A percentile compares a stretch with the other conserved stretches of the same genome.
Evolutionary conservation across 2,329 filamentous ascomycete species (phyloP).

Genomic region (Talaromyces sp.): DNA sequence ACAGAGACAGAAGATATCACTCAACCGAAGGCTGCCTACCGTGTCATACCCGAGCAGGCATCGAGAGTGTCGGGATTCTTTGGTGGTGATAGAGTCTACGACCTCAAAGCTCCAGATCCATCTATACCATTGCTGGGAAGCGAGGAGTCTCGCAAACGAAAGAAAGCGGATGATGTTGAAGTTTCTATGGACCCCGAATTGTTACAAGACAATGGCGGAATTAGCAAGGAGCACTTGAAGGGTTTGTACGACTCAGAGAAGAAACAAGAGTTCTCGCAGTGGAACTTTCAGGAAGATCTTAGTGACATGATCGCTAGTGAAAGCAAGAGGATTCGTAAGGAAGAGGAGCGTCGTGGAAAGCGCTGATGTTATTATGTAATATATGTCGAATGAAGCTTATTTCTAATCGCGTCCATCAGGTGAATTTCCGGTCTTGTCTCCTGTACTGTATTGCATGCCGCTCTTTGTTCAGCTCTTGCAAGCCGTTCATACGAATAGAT

Average conservation of each 20-base stretch:
- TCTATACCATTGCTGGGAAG: conserved; percentile 69
- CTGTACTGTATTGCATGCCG: too few species aligned
- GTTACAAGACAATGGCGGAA: conserved; percentile 65
- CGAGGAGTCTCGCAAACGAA: conserved; percentile 78
- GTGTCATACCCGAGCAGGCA: conserved; percentile 82
- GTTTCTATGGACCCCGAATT: conserved; percentile 85
- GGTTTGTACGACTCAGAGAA: conserved; percentile 70
- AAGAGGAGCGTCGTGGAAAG: conserved; percentile 70
- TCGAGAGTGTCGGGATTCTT: conserved; percentile 89
- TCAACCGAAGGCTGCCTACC: conserved; percentile 73
- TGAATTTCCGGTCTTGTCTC: too few species aligned
- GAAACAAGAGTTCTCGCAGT: conserved; percentile 63
- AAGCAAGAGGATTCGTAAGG: conserved; percentile 83
- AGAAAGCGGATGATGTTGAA: conserved; percentile 94
- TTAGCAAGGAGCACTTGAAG: conserved; percentile 79
- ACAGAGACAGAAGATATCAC: conserved; percentile 80
- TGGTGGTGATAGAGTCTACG: conserved; percentile 88
- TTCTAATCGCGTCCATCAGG: conserved; percentile 1
- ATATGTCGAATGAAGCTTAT: not conserved
- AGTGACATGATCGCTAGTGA: conserved; percentile 95
- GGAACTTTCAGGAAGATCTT: conserved; percentile 80
- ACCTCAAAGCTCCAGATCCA: conserved; percentile 61
- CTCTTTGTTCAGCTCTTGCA: too few species aligned
- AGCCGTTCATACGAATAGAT: too few species aligned
- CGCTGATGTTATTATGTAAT: conserved; percentile 21